Evolutionary conservation across 2,329 filamentous ascomycete species (phyloP), one percentile per base, ranked within the genome.

Genomic region (Peltaster fructicola): DNA sequence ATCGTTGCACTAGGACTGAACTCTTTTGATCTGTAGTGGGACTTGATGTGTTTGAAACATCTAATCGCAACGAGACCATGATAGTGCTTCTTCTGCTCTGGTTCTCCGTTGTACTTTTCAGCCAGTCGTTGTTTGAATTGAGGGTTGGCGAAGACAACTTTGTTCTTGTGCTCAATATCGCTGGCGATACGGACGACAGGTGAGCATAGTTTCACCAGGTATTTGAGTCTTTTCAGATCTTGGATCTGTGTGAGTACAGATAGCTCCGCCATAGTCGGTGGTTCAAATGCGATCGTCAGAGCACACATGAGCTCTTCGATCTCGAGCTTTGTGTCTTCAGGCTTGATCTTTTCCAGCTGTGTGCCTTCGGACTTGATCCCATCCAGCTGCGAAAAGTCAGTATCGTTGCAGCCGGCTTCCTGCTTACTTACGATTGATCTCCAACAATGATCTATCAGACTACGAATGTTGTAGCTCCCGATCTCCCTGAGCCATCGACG

Each of bases 251-350:
- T 28, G 13, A 28, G 16, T 3, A 27, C 17, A 16, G 14, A 14
- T 8, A 29, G 27, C 8, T 29, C 27, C 4, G 23, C 23, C 16
- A 29, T 14, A 10, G 27, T 25, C 9, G 27, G 27, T 10, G 24
- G 17, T 22, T 29, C 27, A 14, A 25, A 25, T 6, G 23, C 27
- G 17, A 29, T 26, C n/a, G 22, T 22, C 7, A 29, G 23, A 16
- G 23, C 17, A 7, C 16, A 14, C 13, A 29, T 19, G 4, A 29
- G 12, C 14, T 29, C 27, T 14, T 29, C 27, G 12, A 29, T 12
- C 12, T 24, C 22, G 8, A 24, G n/a, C n/a, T n/a, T n/a, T 19
- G 13, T 17, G 16, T 16, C 14, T 17, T 19, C 12, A n/a, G n/a
- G n/a, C n/a, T n/a, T n/a, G n/a, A n/a, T n/a, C n/a, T n/a, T n/a